Conservation (phyloP, 441 rosid genomes). For the Lepidium campestre region DNA sequence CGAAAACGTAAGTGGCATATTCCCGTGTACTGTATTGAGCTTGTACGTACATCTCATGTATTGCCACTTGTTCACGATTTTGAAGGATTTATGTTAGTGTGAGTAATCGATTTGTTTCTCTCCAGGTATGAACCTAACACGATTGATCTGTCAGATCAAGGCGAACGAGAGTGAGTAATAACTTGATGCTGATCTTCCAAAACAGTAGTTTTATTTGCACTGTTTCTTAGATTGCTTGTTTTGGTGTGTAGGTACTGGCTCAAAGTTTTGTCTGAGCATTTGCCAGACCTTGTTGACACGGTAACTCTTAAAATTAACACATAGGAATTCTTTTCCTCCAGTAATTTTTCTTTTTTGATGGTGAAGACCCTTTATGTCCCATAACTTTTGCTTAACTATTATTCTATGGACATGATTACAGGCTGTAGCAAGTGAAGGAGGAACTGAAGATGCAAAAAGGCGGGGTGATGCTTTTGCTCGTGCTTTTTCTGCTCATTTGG, state of each 20-base stretch:
- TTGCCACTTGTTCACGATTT: not conserved
- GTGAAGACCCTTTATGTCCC: not conserved
- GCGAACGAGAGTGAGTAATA: conserved; percentile 82
- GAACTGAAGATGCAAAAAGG: conserved; percentile 94
- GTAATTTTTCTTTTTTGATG: not conserved
- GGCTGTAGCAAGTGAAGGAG: conserved; percentile 99
- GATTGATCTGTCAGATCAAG: conserved; percentile 81
- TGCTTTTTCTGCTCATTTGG: conserved; percentile 98
- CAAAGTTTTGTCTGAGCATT: conserved; percentile 83
- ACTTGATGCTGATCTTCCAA: not conserved
- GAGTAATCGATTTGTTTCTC: conserved; percentile 21
- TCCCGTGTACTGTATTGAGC: not conserved
- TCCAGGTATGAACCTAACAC: conserved; percentile 98
- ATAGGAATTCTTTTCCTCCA: not conserved
- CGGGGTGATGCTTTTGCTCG: conserved; percentile 99
- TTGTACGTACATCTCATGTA: not conserved
- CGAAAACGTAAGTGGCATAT: conserved; percentile 61
- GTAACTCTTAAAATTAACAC: conserved; percentile 30
- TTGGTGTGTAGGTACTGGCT: conserved; percentile 79
- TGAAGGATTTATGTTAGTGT: not conserved
- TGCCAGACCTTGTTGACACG: conserved; percentile 93
- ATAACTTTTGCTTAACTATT: not conserved
- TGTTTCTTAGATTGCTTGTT: conserved; percentile 13
- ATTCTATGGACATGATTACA: conserved; percentile 30
- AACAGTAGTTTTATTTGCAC: not conserved